phyloP scores from a whole-genome alignment of 2,329 filamentous ascomycete genomes.

The Dactylellina parvicollis region DNA sequence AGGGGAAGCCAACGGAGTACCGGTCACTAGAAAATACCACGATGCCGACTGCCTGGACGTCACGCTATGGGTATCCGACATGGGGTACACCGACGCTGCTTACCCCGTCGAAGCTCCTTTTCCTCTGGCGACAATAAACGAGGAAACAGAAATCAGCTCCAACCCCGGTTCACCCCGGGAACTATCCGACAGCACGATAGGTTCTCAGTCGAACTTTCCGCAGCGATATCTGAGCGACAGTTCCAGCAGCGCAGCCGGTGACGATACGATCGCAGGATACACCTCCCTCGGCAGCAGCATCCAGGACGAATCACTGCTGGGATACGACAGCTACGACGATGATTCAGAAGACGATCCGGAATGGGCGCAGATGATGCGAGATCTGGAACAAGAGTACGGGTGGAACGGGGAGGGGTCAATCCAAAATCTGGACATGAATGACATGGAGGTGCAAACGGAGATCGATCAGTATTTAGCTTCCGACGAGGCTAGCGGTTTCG shows the following conservation, averaged over 20 bases:
- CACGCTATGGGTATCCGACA: slow-evolving; percentile 9
- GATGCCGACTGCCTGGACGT: slow-evolving; percentile 22
- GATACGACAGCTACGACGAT: not conserved
- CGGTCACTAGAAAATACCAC: slow-evolving; percentile 9
- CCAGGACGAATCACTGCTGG: not conserved
- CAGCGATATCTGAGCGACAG: not conserved
- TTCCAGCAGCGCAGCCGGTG: slow-evolving; percentile 12
- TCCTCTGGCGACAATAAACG: not conserved
- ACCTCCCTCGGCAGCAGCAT: not conserved
- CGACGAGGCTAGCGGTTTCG: slow-evolving; percentile 14
- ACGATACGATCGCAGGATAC: too few species aligned
- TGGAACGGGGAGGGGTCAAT: not conserved
- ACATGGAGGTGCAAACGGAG: slow-evolving; percentile 1
- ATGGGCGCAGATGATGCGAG: slow-evolving; percentile 11
- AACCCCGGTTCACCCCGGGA: too few species aligned
- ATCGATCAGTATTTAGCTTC: slow-evolving; percentile 13
- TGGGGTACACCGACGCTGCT: slow-evolving; percentile 12
- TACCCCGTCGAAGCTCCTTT: slow-evolving; percentile 2
- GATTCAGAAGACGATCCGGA: slow-evolving; percentile 14
- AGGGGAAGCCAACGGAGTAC: not conserved
- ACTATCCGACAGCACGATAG: too few species aligned
- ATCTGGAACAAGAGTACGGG: slow-evolving; percentile 13
- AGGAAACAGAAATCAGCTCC: slow-evolving; percentile 1
- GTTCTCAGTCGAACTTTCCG: too few species aligned
- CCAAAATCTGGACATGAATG: slow-evolving; percentile 9